Conservation (phyloP, 2,329 filamentous ascomycete species). For the Penicillium sp. region DNA sequence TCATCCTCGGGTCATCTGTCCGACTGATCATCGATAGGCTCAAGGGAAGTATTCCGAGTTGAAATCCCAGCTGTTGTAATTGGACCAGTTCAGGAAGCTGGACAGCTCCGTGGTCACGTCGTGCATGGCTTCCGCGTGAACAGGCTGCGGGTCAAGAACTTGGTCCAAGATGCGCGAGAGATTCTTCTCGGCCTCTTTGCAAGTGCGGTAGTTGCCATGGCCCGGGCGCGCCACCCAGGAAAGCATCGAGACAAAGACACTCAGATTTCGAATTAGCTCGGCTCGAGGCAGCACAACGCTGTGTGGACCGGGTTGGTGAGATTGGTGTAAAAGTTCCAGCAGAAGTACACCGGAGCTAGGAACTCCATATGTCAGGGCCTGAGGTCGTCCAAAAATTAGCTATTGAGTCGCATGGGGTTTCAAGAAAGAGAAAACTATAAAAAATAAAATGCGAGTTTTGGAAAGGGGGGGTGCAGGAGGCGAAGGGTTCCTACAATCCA, state of each 20-base stretch:
- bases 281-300: conserved; percentile 24
- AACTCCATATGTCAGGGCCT: conserved; percentile 31
- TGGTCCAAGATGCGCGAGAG: conserved; percentile 32
- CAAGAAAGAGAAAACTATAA: background rate
- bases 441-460: background rate
- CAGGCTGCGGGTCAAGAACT: conserved; percentile 30
- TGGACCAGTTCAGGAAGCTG: conserved; percentile 31
- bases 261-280: conserved; percentile 30
- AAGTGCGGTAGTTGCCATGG: conserved; percentile 31
- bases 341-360: conserved; percentile 30
- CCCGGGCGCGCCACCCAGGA: conserved; percentile 31
- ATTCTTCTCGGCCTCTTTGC: conserved; percentile 33
- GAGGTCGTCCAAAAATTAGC: too few species aligned
- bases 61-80: conserved; percentile 30
- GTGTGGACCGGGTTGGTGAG: conserved; percentile 23
- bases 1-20: too few species aligned
- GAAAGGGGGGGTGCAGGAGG: background rate
- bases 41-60: conserved; percentile 24
- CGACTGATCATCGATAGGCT: too few species aligned
- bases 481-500: conserved; percentile 26
- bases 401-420: background rate
- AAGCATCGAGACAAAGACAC: conserved; percentile 29
- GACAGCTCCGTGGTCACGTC: conserved; percentile 28
- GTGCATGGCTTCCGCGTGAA: conserved; percentile 23
- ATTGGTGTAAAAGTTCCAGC: conserved; percentile 30